A percentile compares a stretch with the other conserved stretches of the same genome.
phyloP scores from a whole-genome alignment of 2,329 filamentous ascomycete genomes.

The Penicillium paneum region DNA sequence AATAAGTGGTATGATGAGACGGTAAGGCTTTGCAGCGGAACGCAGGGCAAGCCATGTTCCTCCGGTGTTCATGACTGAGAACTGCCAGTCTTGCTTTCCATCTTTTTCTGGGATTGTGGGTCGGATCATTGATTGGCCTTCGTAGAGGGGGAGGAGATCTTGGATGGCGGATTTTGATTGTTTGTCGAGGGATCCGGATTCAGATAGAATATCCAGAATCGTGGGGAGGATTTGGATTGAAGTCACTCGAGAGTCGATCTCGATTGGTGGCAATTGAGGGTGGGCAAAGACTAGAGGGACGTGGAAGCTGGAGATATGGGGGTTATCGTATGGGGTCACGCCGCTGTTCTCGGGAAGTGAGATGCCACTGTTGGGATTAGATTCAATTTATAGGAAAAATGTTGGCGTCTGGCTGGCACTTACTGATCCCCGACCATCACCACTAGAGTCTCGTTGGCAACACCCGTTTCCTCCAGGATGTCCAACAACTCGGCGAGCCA shows the following conservation, averaged over 20 bases:
- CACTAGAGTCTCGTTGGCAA: not conserved
- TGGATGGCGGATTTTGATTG: conserved; percentile 33
- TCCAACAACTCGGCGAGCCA: not conserved
- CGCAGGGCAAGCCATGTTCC: conserved; percentile 59
- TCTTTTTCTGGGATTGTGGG: conserved; percentile 36
- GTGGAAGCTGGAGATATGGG: not conserved
- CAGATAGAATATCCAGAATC: conserved; percentile 45
- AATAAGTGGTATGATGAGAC: conserved; percentile 70
- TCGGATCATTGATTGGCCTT: conserved; percentile 49
- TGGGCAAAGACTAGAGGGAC: not conserved
- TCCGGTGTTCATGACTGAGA: conserved; percentile 36
- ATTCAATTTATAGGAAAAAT: not conserved
- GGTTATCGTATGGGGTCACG: not conserved
- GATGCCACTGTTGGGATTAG: not conserved
- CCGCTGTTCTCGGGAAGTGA: not conserved
- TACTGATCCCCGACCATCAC: not conserved
- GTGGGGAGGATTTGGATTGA: conserved; percentile 35
- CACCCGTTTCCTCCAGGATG: not conserved
- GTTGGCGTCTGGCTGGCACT: not conserved
- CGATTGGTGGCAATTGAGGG: not conserved
- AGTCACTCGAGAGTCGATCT: not conserved
- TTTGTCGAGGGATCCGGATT: conserved; percentile 39
- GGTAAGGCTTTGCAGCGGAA: conserved; percentile 72
- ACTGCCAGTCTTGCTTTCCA: conserved; percentile 36
- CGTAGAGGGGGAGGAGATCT: conserved; percentile 45